Evolutionary conservation across 2,329 filamentous ascomycete species (phyloP).

Genomic region (Botrytis medusae): DNA sequence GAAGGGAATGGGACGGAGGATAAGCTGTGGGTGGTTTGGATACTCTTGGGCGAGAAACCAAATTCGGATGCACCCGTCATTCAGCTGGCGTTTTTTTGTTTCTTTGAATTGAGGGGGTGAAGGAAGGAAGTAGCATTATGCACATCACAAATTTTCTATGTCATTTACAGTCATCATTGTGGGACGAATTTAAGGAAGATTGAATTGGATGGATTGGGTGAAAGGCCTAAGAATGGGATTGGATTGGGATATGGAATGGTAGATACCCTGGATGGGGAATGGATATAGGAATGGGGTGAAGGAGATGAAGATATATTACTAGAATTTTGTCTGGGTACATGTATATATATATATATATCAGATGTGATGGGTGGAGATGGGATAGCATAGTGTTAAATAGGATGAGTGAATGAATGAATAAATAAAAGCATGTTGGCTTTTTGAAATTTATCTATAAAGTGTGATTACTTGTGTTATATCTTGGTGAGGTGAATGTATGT

Average conservation of each 20-base stretch:
- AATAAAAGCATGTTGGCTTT: not conserved
- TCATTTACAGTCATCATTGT: not conserved
- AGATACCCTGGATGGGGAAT: not conserved
- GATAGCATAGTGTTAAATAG: not conserved
- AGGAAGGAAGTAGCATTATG: not conserved
- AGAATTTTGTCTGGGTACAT: not conserved
- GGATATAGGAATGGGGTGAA: not conserved
- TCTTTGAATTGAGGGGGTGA: not conserved
- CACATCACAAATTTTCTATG: not conserved
- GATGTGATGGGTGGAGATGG: not conserved
- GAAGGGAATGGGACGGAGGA: not conserved
- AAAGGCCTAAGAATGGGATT: not conserved
- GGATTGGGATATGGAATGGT: not conserved
- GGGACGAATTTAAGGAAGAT: not conserved
- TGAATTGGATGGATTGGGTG: not conserved
- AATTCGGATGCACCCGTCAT: not conserved
- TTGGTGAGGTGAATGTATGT: not conserved
- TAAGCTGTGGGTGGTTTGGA: slow-evolving; percentile 9
- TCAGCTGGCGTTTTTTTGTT: slow-evolving; percentile 20
- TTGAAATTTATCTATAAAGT: not conserved
- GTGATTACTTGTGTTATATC: not conserved
- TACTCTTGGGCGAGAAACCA: not conserved
- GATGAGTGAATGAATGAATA: not conserved
- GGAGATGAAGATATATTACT: not conserved
- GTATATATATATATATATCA: not conserved